Conservation (phyloP, 257 asterid species). For the Euphrasia confusa region DNA sequence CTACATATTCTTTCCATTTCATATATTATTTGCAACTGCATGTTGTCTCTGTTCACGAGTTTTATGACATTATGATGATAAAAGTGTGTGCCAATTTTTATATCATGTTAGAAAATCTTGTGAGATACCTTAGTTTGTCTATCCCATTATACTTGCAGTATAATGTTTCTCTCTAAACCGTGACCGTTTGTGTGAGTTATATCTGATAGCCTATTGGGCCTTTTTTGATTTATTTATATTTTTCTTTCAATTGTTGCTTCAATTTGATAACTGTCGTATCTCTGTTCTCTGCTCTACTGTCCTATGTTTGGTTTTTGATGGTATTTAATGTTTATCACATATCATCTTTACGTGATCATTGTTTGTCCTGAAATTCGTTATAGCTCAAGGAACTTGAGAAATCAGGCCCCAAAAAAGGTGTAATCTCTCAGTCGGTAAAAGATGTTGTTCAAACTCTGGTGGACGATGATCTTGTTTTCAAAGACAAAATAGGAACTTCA, state of each 20-base stretch:
- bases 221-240: background rate
- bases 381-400: conserved; percentile 97
- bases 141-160: background rate
- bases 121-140: background rate
- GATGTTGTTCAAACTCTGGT: conserved; percentile 86
- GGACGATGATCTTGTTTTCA: conserved; percentile 92
- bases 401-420: conserved; percentile 90
- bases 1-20: conserved; percentile 9
- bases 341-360: conserved; percentile 11
- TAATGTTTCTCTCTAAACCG: conserved; percentile 11
- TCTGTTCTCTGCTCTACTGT: conserved; percentile 7
- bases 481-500: conserved; percentile 97
- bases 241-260: background rate
- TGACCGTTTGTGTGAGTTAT: conserved; percentile 3
- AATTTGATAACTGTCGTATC: background rate
- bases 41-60: background rate
- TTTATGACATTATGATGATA: conserved; percentile 11
- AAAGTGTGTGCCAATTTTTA: conserved; percentile 12
- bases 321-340: background rate
- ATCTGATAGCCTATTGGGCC: background rate
- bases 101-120: conserved; percentile 7
- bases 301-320: background rate
- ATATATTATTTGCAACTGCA: conserved; percentile 11
- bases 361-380: conserved; percentile 21
- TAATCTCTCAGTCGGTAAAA: conserved; percentile 89